A percentile compares a stretch with the other conserved stretches of the same genome.
Conservation (phyloP, 768 basidiomycete species). For the Agaricus subrufescens region DNA sequence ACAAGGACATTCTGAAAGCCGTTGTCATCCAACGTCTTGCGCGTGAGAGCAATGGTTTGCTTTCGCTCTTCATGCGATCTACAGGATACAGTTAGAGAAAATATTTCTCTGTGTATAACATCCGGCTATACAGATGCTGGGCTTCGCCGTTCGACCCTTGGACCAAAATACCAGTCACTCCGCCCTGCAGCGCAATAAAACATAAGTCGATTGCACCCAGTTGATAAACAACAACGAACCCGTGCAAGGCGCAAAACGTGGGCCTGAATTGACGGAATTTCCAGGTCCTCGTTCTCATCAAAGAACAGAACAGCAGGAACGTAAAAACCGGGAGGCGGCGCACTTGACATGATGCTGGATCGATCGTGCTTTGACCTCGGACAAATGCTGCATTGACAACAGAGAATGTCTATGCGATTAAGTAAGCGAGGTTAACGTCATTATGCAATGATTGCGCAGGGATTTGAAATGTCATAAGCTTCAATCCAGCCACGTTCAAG, state of each 20-base stretch:
- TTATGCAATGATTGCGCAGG: no score
- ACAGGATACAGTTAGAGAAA: neutral
- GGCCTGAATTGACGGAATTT: constrained; percentile 58
- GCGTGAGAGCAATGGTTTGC: constrained; percentile 55
- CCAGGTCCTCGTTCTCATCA: constrained; percentile 64
- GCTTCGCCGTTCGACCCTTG: constrained; percentile 78
- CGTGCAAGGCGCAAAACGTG: constrained; percentile 73
- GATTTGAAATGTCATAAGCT: no score
- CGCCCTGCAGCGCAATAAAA: constrained; percentile 44
- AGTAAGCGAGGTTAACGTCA: neutral
- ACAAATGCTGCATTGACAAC: neutral
- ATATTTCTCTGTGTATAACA: neutral
- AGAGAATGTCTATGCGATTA: neutral
- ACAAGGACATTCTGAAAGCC: constrained; percentile 65
- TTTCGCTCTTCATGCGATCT: constrained; percentile 67
- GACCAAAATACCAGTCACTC: constrained; percentile 66
- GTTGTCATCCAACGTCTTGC: constrained; percentile 67
- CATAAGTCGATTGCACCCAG: constrained; percentile 13
- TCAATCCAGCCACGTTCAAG: no score
- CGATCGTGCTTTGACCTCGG: neutral
- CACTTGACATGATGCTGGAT: constrained; percentile 20
- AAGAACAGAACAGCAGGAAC: constrained; percentile 78
- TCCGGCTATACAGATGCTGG: constrained; percentile 47
- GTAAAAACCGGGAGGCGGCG: constrained; percentile 68
- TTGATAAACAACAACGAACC: constrained; percentile 30